Conservation (phyloP, 495 filamentous ascomycete species). For the Penicillium odoratum region DNA sequence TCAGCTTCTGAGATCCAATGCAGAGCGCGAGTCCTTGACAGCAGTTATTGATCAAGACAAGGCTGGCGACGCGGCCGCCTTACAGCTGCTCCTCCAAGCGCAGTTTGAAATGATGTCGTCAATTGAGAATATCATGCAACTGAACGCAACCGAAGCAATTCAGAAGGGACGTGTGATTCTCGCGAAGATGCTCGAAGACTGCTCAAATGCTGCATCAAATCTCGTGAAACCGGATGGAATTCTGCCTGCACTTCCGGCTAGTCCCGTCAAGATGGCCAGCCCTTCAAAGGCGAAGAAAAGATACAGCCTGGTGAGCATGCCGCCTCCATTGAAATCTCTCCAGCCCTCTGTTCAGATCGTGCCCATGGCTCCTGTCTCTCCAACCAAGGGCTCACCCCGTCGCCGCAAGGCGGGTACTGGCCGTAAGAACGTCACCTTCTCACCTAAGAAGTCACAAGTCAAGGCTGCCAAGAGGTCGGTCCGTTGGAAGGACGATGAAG, state of each 20-base stretch:
- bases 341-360: slow-evolving; percentile 35
- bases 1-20: slow-evolving; percentile 76
- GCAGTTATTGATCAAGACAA: slow-evolving; percentile 85
- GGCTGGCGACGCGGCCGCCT: slow-evolving; percentile 68
- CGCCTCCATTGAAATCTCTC: slow-evolving; percentile 23
- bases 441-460: slow-evolving; percentile 72
- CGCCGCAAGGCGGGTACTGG: slow-evolving; percentile 67
- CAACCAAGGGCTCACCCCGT: slow-evolving; percentile 73
- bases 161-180: slow-evolving; percentile 78
- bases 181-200: slow-evolving; percentile 71
- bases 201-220: slow-evolving; percentile 68
- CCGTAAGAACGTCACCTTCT: slow-evolving; percentile 80
- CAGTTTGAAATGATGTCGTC: slow-evolving; percentile 89
- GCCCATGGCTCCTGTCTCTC: slow-evolving; percentile 47
- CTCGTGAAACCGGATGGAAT: slow-evolving; percentile 89
- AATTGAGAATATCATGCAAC: slow-evolving; percentile 73
- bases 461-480: slow-evolving; percentile 71
- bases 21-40: slow-evolving; percentile 76
- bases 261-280: slow-evolving; percentile 62
- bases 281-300: slow-evolving; percentile 77
- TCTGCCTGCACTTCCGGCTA: slow-evolving; percentile 50
- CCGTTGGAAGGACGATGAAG: slow-evolving; percentile 89
- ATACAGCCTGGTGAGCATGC: slow-evolving; percentile 44
- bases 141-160: slow-evolving; percentile 79
- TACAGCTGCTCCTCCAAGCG: slow-evolving; percentile 81